phyloP scores from a whole-genome alignment of 345 rosid genomes.

The Bruguiera parviflora region DNA sequence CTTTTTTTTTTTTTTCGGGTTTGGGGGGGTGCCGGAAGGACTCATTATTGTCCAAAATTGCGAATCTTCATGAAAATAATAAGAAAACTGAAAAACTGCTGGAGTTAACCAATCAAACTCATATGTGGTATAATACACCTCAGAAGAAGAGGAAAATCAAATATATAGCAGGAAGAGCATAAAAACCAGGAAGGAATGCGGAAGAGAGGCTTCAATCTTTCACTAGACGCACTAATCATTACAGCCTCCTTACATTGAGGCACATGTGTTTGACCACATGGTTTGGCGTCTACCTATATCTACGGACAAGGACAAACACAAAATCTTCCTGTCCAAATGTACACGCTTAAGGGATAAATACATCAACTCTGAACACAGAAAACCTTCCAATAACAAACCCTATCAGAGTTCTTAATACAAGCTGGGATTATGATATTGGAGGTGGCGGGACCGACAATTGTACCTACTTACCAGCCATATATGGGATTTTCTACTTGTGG shows the following conservation, averaged over 20 bases:
- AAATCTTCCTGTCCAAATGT: slow-evolving; percentile 13
- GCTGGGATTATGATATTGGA: slow-evolving; percentile 10
- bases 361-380: not conserved
- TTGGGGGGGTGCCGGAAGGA: no score
- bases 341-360: slow-evolving; percentile 9
- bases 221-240: no score
- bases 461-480: slow-evolving; percentile 55
- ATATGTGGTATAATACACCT: no score
- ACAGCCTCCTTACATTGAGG: not conserved
- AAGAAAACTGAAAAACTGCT: no score
- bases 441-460: not conserved
- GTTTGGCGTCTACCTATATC: slow-evolving; percentile 13
- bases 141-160: no score
- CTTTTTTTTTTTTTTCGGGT: no score
- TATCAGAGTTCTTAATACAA: slow-evolving; percentile 16
- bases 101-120: no score
- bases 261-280: not conserved
- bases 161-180: no score
- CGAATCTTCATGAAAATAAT: no score
- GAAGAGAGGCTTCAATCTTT: no score
- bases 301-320: slow-evolving; percentile 1
- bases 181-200: no score
- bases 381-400: slow-evolving; percentile 11
- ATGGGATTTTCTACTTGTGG: slow-evolving; percentile 80
- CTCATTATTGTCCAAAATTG: no score